These are phyloP conservation scores for Penicillium hesseltinei DNA, from an alignment of 2,329 filamentous ascomycete species.

Conservation along the genomic window DNA sequence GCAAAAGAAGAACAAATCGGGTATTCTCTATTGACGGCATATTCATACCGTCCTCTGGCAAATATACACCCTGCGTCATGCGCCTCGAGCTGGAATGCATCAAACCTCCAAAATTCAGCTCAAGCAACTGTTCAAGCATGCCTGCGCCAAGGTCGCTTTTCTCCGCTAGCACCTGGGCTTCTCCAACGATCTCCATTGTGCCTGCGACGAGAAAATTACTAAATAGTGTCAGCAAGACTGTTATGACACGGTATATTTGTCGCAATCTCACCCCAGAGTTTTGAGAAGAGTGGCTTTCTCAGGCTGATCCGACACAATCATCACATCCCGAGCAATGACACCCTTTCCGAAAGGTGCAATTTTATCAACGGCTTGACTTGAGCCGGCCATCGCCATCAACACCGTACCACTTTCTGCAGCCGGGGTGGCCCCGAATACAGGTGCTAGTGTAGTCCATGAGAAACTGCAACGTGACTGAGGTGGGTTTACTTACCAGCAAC, in stretches of 20 bases:
- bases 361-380: background rate
- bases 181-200: constrained; percentile 29
- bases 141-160: constrained; percentile 27
- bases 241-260: too few species aligned
- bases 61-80: constrained; percentile 29
- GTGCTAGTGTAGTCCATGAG: constrained; percentile 3
- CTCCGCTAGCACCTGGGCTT: constrained; percentile 34
- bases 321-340: constrained; percentile 12
- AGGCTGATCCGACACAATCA: constrained; percentile 13
- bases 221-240: background rate
- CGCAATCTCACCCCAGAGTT: constrained; percentile 8
- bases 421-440: constrained; percentile 13
- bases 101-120: constrained; percentile 31
- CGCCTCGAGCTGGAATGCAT: constrained; percentile 29
- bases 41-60: constrained; percentile 25
- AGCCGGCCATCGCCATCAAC: constrained; percentile 9
- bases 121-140: constrained; percentile 28
- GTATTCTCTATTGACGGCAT: background rate
- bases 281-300: constrained; percentile 15
- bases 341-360: constrained; percentile 4
- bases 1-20: background rate
- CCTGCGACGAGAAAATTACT: constrained; percentile 23
- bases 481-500: constrained; percentile 2
- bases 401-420: constrained; percentile 10
- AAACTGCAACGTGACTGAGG: background rate